Evolutionary conservation across 1,284 basidiomycete species (phyloP).

Genomic region (Ceratobasidium sp.): DNA sequence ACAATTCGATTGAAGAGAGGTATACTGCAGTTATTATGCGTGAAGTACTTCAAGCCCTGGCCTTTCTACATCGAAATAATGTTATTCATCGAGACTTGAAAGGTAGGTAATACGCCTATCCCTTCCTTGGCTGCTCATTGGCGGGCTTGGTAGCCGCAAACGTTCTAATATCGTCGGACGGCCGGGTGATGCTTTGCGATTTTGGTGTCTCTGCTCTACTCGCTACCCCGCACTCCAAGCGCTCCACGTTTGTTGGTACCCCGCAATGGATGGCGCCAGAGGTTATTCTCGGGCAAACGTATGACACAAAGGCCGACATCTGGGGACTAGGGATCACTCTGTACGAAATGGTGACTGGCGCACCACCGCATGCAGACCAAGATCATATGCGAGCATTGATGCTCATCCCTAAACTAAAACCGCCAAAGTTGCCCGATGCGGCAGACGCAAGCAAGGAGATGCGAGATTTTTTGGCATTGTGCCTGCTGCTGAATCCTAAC

Average conservation of each 20-base stretch:
- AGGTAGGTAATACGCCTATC: constrained; percentile 53
- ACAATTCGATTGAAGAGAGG: constrained; percentile 87
- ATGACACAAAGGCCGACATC: constrained; percentile 96
- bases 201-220: constrained; percentile 97
- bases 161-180: constrained; percentile 85
- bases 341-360: constrained; percentile 95
- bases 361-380: constrained; percentile 86
- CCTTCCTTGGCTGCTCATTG: background rate
- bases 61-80: constrained; percentile 90
- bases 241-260: constrained; percentile 94
- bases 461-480: constrained; percentile 88
- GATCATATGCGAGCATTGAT: constrained; percentile 91
- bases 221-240: constrained; percentile 85
- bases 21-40: constrained; percentile 89
- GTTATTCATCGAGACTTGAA: constrained; percentile 98
- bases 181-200: constrained; percentile 94
- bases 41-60: constrained; percentile 87
- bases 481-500: constrained; percentile 84
- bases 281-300: constrained; percentile 88
- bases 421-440: constrained; percentile 78
- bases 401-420: constrained; percentile 88
- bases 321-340: constrained; percentile 97
- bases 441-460: constrained; percentile 84
- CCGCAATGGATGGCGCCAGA: constrained; percentile 99
- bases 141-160: constrained; percentile 74